phyloP scores from a whole-genome alignment of 2,329 filamentous ascomycete genomes.

The Triangularia verruculosa region DNA sequence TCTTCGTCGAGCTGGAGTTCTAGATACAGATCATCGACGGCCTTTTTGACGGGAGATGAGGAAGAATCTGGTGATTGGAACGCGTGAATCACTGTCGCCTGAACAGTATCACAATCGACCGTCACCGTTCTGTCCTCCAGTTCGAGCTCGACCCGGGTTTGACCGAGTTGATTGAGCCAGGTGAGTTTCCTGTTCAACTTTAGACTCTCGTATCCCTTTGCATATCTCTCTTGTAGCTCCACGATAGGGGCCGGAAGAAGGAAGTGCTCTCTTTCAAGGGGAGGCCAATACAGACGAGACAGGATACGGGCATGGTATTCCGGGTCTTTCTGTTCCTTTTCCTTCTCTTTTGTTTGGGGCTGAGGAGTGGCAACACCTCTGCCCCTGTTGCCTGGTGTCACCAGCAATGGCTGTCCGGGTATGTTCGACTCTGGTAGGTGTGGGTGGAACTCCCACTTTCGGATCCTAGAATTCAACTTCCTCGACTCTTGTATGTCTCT shows the following conservation, averaged over 20 bases:
- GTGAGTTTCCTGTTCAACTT: constrained; percentile 83
- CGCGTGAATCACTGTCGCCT: constrained; percentile 82
- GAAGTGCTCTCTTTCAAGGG: constrained; percentile 68
- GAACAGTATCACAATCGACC: constrained; percentile 75
- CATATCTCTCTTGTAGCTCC: constrained; percentile 67
- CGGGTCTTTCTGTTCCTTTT: constrained; percentile 26
- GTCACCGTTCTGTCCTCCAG: constrained; percentile 74
- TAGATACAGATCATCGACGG: constrained; percentile 50
- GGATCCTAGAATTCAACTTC: constrained; percentile 66
- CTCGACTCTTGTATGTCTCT: constrained; percentile 84
- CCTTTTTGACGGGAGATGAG: constrained; percentile 36
- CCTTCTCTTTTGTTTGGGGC: neutral
- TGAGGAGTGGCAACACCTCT: neutral
- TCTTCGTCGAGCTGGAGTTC: constrained; percentile 70
- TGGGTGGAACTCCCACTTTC: constrained; percentile 38
- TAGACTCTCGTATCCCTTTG: constrained; percentile 70
- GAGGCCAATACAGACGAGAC: constrained; percentile 91
- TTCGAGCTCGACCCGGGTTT: constrained; percentile 76
- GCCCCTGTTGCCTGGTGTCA: neutral
- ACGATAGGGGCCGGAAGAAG: constrained; percentile 57
- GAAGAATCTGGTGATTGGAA: constrained; percentile 45
- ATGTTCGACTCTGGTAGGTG: constrained; percentile 27
- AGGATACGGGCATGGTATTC: constrained; percentile 77
- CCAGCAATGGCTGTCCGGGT: neutral
- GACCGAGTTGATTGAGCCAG: constrained; percentile 81